phyloP scores from a whole-genome alignment of 1,139 yeast species.

The Suhomyces ambrosiae region DNA sequence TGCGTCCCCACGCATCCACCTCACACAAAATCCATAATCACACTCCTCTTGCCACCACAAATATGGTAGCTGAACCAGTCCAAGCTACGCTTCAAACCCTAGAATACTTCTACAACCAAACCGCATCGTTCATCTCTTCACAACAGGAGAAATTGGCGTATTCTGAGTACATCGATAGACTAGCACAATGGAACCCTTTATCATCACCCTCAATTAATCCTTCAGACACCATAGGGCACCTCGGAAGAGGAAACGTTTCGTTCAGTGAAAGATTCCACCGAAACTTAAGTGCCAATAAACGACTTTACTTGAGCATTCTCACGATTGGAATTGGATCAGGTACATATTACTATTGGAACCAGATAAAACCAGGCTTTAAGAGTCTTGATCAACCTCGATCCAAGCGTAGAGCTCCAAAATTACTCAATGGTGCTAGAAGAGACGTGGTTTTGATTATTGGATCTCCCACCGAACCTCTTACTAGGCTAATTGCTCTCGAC shows the following conservation, averaged over 20 bases:
- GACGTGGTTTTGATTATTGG: conserved; percentile 78
- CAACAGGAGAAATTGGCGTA: conserved; percentile 28
- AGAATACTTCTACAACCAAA: conserved; percentile 26
- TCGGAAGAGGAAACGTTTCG: conserved; percentile 1
- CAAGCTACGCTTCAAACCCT: conserved; percentile 41
- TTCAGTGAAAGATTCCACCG: conserved; percentile 14
- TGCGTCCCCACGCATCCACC: too few relatives aligned
- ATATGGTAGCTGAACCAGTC: conserved; percentile 52
- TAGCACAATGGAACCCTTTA: conserved; percentile 14
- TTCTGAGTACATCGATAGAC: conserved; percentile 22
- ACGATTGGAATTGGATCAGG: conserved; percentile 35
- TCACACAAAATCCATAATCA: not conserved
- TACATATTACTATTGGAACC: conserved; percentile 17
- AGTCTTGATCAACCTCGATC: conserved; percentile 10
- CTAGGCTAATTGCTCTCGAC: conserved; percentile 70
- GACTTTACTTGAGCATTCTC: conserved; percentile 22
- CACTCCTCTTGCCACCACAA: not conserved
- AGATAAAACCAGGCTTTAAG: not conserved
- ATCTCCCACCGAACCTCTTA: conserved; percentile 75
- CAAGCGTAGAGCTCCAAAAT: conserved; percentile 61
- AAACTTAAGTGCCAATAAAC: conserved; percentile 18
- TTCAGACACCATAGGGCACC: not conserved
- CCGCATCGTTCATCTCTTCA: conserved; percentile 27
- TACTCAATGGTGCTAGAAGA: conserved; percentile 69
- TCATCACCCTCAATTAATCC: not conserved